Evolutionary conservation across 352 stramenopile species (phyloP), one percentile per base, ranked within the genome.

Genomic region (Globisporangium heterothallicum): DNA sequence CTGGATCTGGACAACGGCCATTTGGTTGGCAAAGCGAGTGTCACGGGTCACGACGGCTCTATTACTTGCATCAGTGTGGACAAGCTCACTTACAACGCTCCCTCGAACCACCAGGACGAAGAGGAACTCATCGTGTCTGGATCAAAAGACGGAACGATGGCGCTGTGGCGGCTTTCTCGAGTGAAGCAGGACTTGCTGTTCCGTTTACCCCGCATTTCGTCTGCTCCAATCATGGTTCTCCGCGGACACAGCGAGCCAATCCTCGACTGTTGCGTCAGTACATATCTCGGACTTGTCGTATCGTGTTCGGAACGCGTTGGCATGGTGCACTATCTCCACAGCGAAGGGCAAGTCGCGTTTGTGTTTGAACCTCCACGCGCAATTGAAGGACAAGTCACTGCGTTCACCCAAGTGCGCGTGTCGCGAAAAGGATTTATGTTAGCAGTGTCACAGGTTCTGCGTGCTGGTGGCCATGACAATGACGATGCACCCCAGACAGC

Each of bases 1-100:
- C 29, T 93, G 0, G 84, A 94, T 47, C 57, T 91, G 5, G 84
- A 92, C 55, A 94, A 84, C 42, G 82, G 80, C 0, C 84, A 92
- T 40, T 67, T 94, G 16, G 54, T 93, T 21, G 84, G 76, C 9
- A 91, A 91, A 56, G 84, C 82, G 0, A 94, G 80, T 49, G 80
- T 92, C 9, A 78, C 81, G 3, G 84, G 84, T 0, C 84, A 94
- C 41, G 66, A 76, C 18, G 73, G 64, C 22, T 64, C 71, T 2
- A 70, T 94, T 22, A 90, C 84, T 26, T 92, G 82, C 52, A 26
- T 94, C 12, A 85, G 68, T 26, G 43, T 92, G 16, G 80, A 91
- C 60, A 68, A 70, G 21, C 75, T 82, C 47, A 77, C 63, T 45
- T 77, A 72, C 66, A 74, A 63, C 40, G 40, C 54, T n/a, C 58